Conservation (phyloP, 75 land plant genomes). For the Selaginella moellendorffii region DNA sequence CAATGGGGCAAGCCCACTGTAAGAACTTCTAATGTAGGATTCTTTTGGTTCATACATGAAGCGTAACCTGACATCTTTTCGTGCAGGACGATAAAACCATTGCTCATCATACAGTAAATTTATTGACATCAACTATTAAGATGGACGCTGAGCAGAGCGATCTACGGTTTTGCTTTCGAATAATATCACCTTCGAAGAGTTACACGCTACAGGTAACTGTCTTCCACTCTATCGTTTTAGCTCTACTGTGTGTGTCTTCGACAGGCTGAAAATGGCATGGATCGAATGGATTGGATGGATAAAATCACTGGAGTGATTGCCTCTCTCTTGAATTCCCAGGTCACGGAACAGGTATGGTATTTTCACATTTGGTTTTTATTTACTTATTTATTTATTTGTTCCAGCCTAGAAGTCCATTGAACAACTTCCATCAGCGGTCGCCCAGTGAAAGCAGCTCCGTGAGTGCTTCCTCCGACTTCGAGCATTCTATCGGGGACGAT, state of each 20-base stretch:
- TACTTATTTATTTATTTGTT: too few relatives aligned
- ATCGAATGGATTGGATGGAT: conserved; percentile 91
- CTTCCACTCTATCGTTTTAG: not conserved
- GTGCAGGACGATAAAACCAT: conserved; percentile 82
- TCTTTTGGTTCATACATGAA: not conserved
- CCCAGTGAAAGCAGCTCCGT: conserved; percentile 22
- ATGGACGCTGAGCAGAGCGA: conserved; percentile 98
- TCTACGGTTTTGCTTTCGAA: conserved; percentile 91
- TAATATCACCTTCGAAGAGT: conserved; percentile 85
- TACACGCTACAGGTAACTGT: conserved; percentile 78
- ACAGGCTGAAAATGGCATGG: conserved; percentile 86
- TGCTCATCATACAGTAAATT: conserved; percentile 87
- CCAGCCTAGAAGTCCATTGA: conserved; percentile 12
- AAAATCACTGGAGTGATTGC: conserved; percentile 91
- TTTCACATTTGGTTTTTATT: too few relatives aligned
- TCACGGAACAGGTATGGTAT: conserved; percentile 44
- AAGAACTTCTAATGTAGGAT: conserved; percentile 17
- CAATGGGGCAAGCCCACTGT: conserved; percentile 72
- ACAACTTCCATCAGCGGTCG: conserved; percentile 17
- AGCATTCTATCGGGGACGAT: conserved; percentile 20
- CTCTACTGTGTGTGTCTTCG: not conserved
- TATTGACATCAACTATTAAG: conserved; percentile 93
- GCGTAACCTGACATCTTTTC: too few relatives aligned
- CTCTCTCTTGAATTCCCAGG: conserved; percentile 67
- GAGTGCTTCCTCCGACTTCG: conserved; percentile 22